Base-by-base conservation (phyloP, 2,329 filamentous ascomycete species). In the Alternaria incomplexa region DNA sequence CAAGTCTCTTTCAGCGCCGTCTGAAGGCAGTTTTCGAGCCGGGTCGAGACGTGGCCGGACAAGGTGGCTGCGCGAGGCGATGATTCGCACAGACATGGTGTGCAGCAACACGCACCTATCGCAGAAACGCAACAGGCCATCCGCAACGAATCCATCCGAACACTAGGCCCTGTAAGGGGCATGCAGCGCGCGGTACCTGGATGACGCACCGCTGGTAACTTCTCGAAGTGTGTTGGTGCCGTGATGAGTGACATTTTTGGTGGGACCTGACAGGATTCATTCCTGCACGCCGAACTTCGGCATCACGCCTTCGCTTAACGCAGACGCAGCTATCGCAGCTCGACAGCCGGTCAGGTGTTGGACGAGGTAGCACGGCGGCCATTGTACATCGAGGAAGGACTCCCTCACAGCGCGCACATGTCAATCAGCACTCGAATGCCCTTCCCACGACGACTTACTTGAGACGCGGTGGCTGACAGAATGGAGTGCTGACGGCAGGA, bases 91-190 rank as follows among this genome's bases (percentile, higher is more conserved):
- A 66, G 65, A 55, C 65, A 57, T 23, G 25, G 56, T 58, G 59
- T 55, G 63, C 48, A 63, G 28, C 36, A 28, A 26, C 58, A 45
- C 56, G 64, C 61, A 66, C 68, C 70, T 71, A 73, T 73, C 66
- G 66, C 63, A 64, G 65, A 58, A 20, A 63, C 65, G 59, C 66
- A 68, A 63, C 60, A 58, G 55, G 61, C 65, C 70, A 70, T 66
- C 65, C 53, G 66, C 64, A 61, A 58, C 58, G 56, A 51, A 63
- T 59, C 56, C 63, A 23, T 53, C 55, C 47, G 59, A 68, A 61
- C 59, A 65, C 61, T 57, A 63, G 66, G 53, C 70, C 64, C 73
- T 76, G 73, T 72, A 77, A 76, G 75, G 74, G 68, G 71, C 66
- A 68, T 70, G 58, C 65, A 40, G 62, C 63, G 74, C 54, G 74